Evolutionary conservation across 306 rosid species (phyloP).

Genomic region (Cyclanthera cordifolia): DNA sequence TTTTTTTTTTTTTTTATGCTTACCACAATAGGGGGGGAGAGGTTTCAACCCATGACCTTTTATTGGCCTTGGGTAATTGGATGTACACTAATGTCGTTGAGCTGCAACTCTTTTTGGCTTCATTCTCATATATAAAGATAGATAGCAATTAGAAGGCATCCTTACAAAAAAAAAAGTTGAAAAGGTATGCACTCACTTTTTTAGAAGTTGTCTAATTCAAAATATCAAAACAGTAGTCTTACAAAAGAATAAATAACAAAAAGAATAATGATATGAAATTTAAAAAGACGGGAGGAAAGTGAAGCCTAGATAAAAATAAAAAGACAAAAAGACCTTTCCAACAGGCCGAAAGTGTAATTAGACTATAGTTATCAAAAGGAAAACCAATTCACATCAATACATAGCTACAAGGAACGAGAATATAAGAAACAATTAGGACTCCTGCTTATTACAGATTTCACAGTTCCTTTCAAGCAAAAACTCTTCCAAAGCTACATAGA

Average conservation of each 20-base stretch:
- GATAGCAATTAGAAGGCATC: neutral
- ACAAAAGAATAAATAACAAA: neutral
- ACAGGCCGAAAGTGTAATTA: neutral
- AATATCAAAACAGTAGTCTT: neutral
- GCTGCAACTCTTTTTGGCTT: no score
- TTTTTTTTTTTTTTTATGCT: no score
- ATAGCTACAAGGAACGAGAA: neutral
- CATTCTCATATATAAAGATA: no score
- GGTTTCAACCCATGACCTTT: no score
- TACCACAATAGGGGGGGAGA: no score
- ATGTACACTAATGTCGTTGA: no score
- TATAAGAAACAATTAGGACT: neutral
- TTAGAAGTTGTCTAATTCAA: neutral
- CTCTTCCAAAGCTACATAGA: no score
- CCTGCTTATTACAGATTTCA: no score
- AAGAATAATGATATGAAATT: neutral
- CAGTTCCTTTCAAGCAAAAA: no score
- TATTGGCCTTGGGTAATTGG: no score
- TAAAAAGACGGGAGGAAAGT: neutral
- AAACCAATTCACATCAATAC: neutral
- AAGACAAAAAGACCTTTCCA: neutral
- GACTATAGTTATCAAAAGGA: neutral
- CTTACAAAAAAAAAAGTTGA: neutral
- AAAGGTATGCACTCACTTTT: neutral
- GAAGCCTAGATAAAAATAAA: neutral